A percentile compares a stretch with the other conserved stretches of the same genome.
Conservation (phyloP, 2,329 filamentous ascomycete genomes). For the Pseudogymnoascus sp. region DNA sequence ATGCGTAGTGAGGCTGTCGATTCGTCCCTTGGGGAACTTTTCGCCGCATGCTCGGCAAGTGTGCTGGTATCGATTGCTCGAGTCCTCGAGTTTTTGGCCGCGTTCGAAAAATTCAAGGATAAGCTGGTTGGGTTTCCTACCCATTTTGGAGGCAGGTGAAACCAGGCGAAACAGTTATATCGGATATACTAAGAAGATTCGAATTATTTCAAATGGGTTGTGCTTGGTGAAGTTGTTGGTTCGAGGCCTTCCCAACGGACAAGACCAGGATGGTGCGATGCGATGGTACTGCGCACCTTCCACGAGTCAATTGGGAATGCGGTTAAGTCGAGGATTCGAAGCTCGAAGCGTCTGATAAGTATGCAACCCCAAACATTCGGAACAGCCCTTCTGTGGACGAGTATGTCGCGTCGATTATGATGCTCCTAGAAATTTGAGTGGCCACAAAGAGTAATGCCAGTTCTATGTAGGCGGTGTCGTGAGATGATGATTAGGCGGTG, state of each 20-base stretch:
- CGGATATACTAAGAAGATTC: not conserved
- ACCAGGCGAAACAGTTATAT: not conserved
- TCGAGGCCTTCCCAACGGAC: not conserved
- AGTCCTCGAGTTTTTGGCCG: constrained; percentile 78
- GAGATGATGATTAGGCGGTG: constrained; percentile 9
- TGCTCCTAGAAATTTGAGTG: not conserved
- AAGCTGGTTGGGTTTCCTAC: constrained; percentile 73
- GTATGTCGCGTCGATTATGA: not conserved
- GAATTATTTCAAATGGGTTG: not conserved
- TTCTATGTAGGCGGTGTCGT: constrained; percentile 11
- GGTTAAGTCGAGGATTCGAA: not conserved
- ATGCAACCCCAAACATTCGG: not conserved
- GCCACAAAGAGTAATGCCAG: constrained; percentile 11
- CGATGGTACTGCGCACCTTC: not conserved
- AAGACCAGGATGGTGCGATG: not conserved
- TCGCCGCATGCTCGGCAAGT: constrained; percentile 85
- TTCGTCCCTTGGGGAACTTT: constrained; percentile 82
- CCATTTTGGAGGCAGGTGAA: constrained; percentile 45
- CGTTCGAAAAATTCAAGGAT: constrained; percentile 85
- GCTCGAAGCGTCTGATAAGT: not conserved
- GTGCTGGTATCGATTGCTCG: constrained; percentile 86
- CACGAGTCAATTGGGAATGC: not conserved
- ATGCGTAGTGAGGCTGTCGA: constrained; percentile 74
- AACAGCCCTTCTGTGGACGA: not conserved
- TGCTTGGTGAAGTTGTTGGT: not conserved